These are phyloP conservation scores for Cutaneotrichosporon sp. DNA, from an alignment of 1,284 basidiomycete species.

Conservation along the genomic window DNA sequence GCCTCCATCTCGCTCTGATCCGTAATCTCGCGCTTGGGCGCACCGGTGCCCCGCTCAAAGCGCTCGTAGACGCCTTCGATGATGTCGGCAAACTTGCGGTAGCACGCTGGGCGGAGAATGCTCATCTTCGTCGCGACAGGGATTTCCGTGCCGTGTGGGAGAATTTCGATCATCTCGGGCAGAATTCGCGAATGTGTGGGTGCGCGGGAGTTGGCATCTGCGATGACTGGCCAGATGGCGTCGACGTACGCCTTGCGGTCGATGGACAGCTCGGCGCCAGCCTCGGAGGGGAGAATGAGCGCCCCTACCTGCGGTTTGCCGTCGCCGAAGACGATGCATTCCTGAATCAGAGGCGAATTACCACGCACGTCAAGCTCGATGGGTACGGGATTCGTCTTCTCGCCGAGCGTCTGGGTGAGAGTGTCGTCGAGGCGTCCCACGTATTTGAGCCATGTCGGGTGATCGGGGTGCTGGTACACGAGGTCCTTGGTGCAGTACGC, in stretches of 20 bases:
- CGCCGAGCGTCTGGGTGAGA: slow-evolving; percentile 50
- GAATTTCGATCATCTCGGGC: slow-evolving; percentile 55
- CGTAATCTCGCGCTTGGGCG: slow-evolving; percentile 43
- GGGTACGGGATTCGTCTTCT: slow-evolving; percentile 58
- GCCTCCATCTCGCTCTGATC: slow-evolving; percentile 44
- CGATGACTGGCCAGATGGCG: slow-evolving; percentile 54
- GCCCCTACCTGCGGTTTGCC: slow-evolving; percentile 56
- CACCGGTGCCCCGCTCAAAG: slow-evolving; percentile 51
- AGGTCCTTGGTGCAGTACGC: slow-evolving; percentile 61
- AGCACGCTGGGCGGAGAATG: slow-evolving; percentile 48
- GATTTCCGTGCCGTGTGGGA: slow-evolving; percentile 49
- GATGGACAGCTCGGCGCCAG: slow-evolving; percentile 47
- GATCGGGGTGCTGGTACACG: slow-evolving; percentile 53
- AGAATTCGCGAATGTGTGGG: slow-evolving; percentile 56
- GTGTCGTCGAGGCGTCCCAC: slow-evolving; percentile 61
- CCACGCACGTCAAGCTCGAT: slow-evolving; percentile 47
- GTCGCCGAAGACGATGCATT: slow-evolving; percentile 60
- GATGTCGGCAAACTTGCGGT: slow-evolving; percentile 53
- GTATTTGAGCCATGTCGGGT: slow-evolving; percentile 54
- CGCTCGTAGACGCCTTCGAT: slow-evolving; percentile 54
- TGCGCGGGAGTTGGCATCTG: slow-evolving; percentile 54
- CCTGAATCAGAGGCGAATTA: slow-evolving; percentile 50
- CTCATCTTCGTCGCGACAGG: slow-evolving; percentile 45
- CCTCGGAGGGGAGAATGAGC: slow-evolving; percentile 57
- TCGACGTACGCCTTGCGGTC: slow-evolving; percentile 47